These are phyloP conservation scores for Evansstolkia leycettana DNA, from an alignment of 495 filamentous ascomycete species.

Conservation along the genomic window DNA sequence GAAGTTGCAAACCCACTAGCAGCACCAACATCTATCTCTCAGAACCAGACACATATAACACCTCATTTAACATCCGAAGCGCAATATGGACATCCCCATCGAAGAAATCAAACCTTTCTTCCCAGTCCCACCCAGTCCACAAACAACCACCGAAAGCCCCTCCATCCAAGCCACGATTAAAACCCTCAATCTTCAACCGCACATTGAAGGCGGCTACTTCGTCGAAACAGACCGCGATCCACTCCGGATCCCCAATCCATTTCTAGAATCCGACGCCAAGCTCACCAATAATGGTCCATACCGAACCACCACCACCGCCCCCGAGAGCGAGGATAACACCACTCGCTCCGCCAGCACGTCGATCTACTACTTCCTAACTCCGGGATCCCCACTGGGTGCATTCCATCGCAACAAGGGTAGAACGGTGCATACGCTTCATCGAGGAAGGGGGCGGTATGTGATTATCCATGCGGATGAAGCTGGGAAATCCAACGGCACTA, in stretches of 20 bases:
- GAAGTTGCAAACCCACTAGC: no score
- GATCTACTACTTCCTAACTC: constrained; percentile 54
- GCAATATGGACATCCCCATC: constrained; percentile 7
- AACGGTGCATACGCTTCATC: constrained; percentile 50
- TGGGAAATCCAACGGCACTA: background rate
- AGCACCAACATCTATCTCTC: constrained; percentile 5
- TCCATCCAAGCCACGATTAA: constrained; percentile 26
- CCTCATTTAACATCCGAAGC: constrained; percentile 1
- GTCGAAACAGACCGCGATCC: constrained; percentile 46
- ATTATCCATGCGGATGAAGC: constrained; percentile 40
- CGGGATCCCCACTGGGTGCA: constrained; percentile 35
- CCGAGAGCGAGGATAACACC: constrained; percentile 8
- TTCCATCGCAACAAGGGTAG: constrained; percentile 50
- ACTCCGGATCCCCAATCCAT: constrained; percentile 36
- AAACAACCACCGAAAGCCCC: constrained; percentile 8
- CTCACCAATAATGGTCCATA: constrained; percentile 1
- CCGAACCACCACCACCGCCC: constrained; percentile 1
- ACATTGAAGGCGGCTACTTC: constrained; percentile 57
- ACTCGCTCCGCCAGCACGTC: constrained; percentile 35
- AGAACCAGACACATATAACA: constrained; percentile 2
- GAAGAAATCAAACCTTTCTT: constrained; percentile 6
- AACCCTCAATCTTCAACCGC: constrained; percentile 31
- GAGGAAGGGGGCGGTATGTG: constrained; percentile 48
- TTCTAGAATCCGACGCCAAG: constrained; percentile 11
- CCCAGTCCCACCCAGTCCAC: no score